Conservation (phyloP, 345 rosid genomes). For the Barbarea vulgaris region DNA sequence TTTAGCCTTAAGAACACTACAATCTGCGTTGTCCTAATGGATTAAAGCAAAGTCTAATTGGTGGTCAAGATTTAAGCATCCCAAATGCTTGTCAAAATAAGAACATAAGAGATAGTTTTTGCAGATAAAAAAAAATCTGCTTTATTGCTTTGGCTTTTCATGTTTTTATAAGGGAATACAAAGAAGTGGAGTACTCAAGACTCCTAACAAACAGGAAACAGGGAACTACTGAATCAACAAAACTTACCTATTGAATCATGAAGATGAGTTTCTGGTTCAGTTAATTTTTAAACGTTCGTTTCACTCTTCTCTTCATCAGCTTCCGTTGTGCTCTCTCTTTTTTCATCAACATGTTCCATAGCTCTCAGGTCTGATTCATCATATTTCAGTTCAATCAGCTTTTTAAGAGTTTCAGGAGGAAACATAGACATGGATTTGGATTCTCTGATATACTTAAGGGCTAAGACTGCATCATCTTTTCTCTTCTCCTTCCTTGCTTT, state of each 20-base stretch:
- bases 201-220: too few species aligned
- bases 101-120: too few species aligned
- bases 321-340: background rate
- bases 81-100: too few species aligned
- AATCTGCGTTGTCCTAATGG: too few species aligned
- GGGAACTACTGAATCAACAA: too few species aligned
- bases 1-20: too few species aligned
- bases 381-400: background rate
- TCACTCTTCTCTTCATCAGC: constrained; percentile 3
- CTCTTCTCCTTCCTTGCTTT: constrained; percentile 26
- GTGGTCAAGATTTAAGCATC: too few species aligned
- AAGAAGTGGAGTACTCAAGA: too few species aligned
- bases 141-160: too few species aligned
- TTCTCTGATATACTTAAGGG: constrained; percentile 27
- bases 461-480: constrained; percentile 30
- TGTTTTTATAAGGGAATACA: too few species aligned
- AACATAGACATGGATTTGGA: constrained; percentile 13
- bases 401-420: constrained; percentile 12
- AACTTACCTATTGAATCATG: constrained; percentile 32
- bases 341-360: constrained; percentile 5
- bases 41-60: too few species aligned
- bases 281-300: constrained; percentile 26
- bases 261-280: constrained; percentile 8
- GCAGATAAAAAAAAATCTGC: too few species aligned
- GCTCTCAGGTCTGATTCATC: background rate